phyloP scores from a whole-genome alignment of 371 early-diverging fungal species.

The Mortierella polycephala region DNA sequence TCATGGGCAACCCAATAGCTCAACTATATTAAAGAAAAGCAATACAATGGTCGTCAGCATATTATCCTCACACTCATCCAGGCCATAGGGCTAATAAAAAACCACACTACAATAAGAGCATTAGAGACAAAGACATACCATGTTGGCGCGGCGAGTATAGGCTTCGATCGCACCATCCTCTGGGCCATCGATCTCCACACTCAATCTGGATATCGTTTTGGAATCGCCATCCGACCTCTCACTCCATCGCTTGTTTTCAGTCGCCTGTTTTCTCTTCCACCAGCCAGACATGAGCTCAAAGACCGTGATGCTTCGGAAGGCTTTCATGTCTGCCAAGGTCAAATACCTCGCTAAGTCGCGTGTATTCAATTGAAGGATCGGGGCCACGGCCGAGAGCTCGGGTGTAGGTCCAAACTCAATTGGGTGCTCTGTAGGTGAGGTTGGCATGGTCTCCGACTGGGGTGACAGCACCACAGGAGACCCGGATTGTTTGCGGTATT shows the following conservation, averaged over 20 bases:
- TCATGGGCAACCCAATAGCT: slow-evolving; percentile 69
- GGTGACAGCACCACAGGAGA: slow-evolving; percentile 7
- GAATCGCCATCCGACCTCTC: neutral
- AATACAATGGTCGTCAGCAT: neutral
- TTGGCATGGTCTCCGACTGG: neutral
- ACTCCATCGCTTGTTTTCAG: slow-evolving; percentile 18
- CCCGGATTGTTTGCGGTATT: slow-evolving; percentile 3
- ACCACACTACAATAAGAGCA: neutral
- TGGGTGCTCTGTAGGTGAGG: neutral
- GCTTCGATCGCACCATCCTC: slow-evolving; percentile 58
- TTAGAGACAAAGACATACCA: slow-evolving; percentile 22
- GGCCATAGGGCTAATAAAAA: neutral
- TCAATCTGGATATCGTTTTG: slow-evolving; percentile 4
- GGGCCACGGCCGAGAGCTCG: slow-evolving; percentile 25
- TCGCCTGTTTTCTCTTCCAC: slow-evolving; percentile 43
- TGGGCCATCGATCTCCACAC: slow-evolving; percentile 15
- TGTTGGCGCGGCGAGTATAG: slow-evolving; percentile 60
- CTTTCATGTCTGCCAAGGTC: slow-evolving; percentile 59
- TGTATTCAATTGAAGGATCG: slow-evolving; percentile 54
- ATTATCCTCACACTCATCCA: neutral
- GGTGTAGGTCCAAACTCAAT: slow-evolving; percentile 40
- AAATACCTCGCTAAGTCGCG: slow-evolving; percentile 60
- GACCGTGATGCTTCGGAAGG: slow-evolving; percentile 57
- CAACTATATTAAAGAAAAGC: slow-evolving; percentile 30
- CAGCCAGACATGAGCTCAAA: slow-evolving; percentile 59